These are phyloP conservation scores for Pseudonectria buxi DNA, from an alignment of 2,329 filamentous ascomycete species.

Conservation along the genomic window DNA sequence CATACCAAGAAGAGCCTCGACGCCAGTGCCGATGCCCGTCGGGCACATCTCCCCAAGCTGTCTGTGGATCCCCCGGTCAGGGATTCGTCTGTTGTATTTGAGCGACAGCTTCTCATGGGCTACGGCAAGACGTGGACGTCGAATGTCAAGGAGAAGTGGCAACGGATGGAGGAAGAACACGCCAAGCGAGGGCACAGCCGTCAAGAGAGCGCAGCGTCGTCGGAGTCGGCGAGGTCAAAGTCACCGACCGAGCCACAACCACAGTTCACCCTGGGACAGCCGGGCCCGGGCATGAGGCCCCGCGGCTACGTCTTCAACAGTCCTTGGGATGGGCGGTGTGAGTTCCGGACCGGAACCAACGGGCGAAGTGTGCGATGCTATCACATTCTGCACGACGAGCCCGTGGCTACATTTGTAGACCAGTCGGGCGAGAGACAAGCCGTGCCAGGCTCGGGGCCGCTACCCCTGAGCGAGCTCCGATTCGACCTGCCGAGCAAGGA, in stretches of 20 bases:
- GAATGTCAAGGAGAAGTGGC: slow-evolving; percentile 40
- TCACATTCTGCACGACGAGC: slow-evolving; percentile 53
- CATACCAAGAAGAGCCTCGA: slow-evolving; percentile 34
- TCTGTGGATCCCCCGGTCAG: slow-evolving; percentile 7
- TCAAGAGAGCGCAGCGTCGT: slow-evolving; percentile 25
- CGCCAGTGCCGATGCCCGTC: slow-evolving; percentile 8
- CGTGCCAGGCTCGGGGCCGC: slow-evolving; percentile 17
- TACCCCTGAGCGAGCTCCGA: slow-evolving; percentile 68
- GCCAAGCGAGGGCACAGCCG: slow-evolving; percentile 21
- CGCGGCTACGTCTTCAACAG: slow-evolving; percentile 72
- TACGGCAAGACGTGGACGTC: slow-evolving; percentile 45
- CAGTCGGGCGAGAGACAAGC: slow-evolving; percentile 24
- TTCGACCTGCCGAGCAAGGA: slow-evolving; percentile 73
- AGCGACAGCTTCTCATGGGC: slow-evolving; percentile 51
- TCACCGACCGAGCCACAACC: slow-evolving; percentile 22
- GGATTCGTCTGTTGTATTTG: slow-evolving; percentile 34
- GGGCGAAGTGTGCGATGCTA: slow-evolving; percentile 70
- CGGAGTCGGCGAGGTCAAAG: slow-evolving; percentile 27
- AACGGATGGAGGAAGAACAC: slow-evolving; percentile 26
- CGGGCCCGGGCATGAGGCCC: slow-evolving; percentile 43
- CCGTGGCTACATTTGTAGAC: slow-evolving; percentile 28
- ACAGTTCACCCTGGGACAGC: slow-evolving; percentile 31
- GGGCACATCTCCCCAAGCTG: slow-evolving; percentile 6
- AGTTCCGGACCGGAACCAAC: slow-evolving; percentile 71
- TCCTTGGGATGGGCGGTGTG: slow-evolving; percentile 82